A percentile compares a stretch with the other conserved stretches of the same genome.
Evolutionary conservation across 306 rosid species (phyloP).

Genomic region (Dryas octopetala): DNA sequence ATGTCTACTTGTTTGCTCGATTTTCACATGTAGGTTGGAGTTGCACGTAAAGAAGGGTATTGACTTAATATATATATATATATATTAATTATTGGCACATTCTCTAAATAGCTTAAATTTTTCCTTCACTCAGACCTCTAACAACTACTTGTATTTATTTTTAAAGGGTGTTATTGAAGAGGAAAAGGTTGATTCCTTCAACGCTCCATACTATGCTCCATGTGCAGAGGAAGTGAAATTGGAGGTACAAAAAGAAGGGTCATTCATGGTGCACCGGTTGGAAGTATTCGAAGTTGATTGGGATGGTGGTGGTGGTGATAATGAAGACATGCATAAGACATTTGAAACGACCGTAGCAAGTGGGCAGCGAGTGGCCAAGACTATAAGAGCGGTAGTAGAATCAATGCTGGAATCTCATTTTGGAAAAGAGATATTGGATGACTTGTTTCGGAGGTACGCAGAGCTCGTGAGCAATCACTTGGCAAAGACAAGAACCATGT

Average conservation of each 20-base stretch:
- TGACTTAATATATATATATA: no score
- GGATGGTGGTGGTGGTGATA: constrained; percentile 35
- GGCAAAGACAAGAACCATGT: constrained; percentile 35
- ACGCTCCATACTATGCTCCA: constrained; percentile 80
- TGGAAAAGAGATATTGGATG: constrained; percentile 54
- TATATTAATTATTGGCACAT: no score
- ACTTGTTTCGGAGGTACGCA: constrained; percentile 39
- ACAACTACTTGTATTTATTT: no score
- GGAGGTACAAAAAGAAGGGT: constrained; percentile 59
- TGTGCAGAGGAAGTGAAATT: constrained; percentile 48
- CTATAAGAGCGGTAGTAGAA: constrained; percentile 70
- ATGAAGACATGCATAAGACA: neutral
- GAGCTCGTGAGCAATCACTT: constrained; percentile 43
- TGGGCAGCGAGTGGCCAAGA: constrained; percentile 49
- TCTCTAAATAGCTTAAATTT: no score
- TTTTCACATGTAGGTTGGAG: no score
- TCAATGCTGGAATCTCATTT: constrained; percentile 67
- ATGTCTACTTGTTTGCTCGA: no score
- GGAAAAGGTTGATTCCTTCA: constrained; percentile 63
- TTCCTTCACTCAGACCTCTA: no score
- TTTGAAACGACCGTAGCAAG: constrained; percentile 9
- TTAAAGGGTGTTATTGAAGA: constrained; percentile 56
- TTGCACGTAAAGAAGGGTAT: no score
- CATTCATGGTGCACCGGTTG: constrained; percentile 43
- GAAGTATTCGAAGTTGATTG: constrained; percentile 54